Evolutionary conservation across 257 asterid species (phyloP), one percentile per base, ranked within the genome.

Genomic region (Oldenlandia corymbosa): DNA sequence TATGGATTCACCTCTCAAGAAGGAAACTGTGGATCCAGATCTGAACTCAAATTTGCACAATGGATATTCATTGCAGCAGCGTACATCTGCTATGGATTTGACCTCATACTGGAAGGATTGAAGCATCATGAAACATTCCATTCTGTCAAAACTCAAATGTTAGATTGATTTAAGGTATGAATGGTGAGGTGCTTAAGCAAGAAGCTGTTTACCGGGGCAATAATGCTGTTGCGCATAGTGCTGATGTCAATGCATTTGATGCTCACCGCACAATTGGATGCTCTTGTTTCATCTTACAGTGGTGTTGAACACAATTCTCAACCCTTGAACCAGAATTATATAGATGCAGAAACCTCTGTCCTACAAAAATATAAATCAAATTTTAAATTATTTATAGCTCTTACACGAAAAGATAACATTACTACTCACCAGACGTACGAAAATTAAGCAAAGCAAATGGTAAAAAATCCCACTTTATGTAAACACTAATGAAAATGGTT

Each of bases 261-360:
- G 69, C 82, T 65, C 90, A 75, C 59, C 77, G 75, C 75, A 71
- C 77, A 42, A 74, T 78, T 27, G 86, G 85, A 80, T 69, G 76
- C 81, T 54, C 71, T 89, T 10, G 78, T 81, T 72, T 82, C 96
- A 71, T 83, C 90, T 47, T 89, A 82, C 69, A 76, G 78, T 71
- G 76, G 84, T 31, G 86, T 75, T 5, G 89, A 81, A 68, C 66
- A 93, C 60, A 81, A 80, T 67, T 64, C 86, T 7, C 92, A 79
- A 59, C 68, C 84, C 1, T 45, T 84, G 77, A 73, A 71, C 12
- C 95, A 75, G 76, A 53, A 76, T 17, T 64, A 77, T 49, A 62
- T 87, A 72, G 91, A 83, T 69, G 75, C 79, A 7, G 91, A 82
- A 71, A 62, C 67, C 43, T 66, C 78, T 72, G 65, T n/a, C n/a